A percentile compares a stretch with the other conserved stretches of the same genome.
phyloP scores from a whole-genome alignment of 1,284 basidiomycete species.

The Ustilago vetiveriae region DNA sequence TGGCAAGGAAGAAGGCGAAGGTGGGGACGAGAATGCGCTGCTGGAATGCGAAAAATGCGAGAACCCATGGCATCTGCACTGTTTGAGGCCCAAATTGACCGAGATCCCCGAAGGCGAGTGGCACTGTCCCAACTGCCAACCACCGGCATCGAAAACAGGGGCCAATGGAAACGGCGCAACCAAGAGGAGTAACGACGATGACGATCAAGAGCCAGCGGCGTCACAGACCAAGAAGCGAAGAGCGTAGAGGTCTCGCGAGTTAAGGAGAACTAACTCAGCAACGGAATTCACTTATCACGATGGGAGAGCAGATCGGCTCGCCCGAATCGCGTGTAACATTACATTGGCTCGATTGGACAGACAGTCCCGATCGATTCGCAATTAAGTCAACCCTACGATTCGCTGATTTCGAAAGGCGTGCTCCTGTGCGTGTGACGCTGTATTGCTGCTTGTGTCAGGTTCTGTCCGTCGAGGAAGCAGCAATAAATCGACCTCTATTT shows the following conservation, averaged over 20 bases:
- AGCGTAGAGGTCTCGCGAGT: neutral
- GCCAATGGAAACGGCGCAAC: constrained; percentile 6
- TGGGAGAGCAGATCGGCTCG: neutral
- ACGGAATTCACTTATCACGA: constrained; percentile 13
- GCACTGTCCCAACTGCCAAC: constrained; percentile 55
- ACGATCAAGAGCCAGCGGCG: constrained; percentile 14
- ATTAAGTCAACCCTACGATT: neutral
- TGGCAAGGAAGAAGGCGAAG: constrained; percentile 73
- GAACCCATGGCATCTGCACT: constrained; percentile 83
- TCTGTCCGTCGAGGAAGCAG: too few relatives aligned
- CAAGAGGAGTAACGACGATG: constrained; percentile 15
- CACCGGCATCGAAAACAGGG: neutral
- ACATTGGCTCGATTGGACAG: constrained; percentile 6
- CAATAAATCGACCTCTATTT: too few relatives aligned
- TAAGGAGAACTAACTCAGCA: constrained; percentile 2
- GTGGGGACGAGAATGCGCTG: constrained; percentile 48
- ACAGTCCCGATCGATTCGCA: neutral
- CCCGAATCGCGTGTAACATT: constrained; percentile 15
- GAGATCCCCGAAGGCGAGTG: constrained; percentile 78
- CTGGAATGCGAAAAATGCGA: constrained; percentile 77
- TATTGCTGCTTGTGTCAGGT: too few relatives aligned
- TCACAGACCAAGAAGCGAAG: constrained; percentile 25
- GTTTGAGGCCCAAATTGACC: constrained; percentile 79
- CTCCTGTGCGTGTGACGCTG: too few relatives aligned
- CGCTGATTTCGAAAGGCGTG: too few relatives aligned